phyloP scores from a whole-genome alignment of 2,329 filamentous ascomycete genomes.

The Aureobasidium sp. region DNA sequence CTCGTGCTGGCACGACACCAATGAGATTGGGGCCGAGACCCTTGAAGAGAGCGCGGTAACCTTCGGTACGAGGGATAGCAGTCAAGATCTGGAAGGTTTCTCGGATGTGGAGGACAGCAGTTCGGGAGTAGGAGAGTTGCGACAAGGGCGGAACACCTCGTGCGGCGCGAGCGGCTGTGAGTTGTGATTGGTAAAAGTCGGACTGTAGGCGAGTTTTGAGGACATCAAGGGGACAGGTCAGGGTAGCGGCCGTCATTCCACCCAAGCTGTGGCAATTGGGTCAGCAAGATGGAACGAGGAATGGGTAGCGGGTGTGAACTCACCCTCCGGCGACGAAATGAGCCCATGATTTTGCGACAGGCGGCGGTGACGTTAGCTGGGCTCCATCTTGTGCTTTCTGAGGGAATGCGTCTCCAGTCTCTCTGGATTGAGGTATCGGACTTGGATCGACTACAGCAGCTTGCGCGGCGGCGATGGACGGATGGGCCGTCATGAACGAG shows the following conservation, averaged over 20 bases:
- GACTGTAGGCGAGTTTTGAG: constrained; percentile 89
- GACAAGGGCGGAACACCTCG: constrained; percentile 45
- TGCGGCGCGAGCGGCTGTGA: constrained; percentile 58
- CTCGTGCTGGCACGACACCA: constrained; percentile 79
- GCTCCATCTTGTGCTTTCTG: constrained; percentile 34
- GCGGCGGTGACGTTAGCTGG: constrained; percentile 30
- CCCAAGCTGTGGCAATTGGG: constrained; percentile 53
- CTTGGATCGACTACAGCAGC: constrained; percentile 8
- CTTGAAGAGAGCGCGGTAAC: constrained; percentile 83
- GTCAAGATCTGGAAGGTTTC: constrained; percentile 83
- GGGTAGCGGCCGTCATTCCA: constrained; percentile 81
- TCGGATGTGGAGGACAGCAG: constrained; percentile 63
- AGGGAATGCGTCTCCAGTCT: constrained; percentile 50
- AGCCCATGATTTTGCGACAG: constrained; percentile 70
- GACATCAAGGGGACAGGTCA: constrained; percentile 91
- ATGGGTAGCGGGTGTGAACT: not conserved
- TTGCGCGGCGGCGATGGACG: constrained; percentile 9
- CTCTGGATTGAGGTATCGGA: constrained; percentile 45
- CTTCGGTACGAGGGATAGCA: constrained; percentile 72
- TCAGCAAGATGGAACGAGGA: constrained; percentile 1
- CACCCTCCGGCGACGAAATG: constrained; percentile 89
- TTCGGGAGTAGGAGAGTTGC: constrained; percentile 56
- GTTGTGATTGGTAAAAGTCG: constrained; percentile 84
- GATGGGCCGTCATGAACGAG: constrained; percentile 16
- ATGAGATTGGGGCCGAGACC: constrained; percentile 84